Conservation (phyloP, 495 filamentous ascomycete genomes). For the Penicillium cosmopolitanum region DNA sequence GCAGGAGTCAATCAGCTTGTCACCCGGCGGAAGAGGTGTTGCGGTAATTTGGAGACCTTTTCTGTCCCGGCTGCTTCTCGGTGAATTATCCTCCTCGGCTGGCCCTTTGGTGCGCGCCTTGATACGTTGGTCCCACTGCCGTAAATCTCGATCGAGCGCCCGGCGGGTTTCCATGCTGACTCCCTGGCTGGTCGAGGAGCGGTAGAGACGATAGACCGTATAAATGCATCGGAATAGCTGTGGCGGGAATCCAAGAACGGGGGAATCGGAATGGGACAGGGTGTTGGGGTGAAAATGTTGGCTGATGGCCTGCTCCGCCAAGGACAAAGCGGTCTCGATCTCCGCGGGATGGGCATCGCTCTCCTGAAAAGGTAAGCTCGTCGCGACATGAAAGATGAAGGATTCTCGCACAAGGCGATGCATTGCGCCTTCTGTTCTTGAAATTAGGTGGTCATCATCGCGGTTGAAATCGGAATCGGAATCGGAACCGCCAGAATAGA, state of each 20-base stretch:
- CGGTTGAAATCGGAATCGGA: too few species aligned
- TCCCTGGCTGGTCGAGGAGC: not conserved
- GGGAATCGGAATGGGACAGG: constrained; percentile 14
- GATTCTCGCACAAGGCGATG: constrained; percentile 25
- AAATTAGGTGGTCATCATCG: not conserved
- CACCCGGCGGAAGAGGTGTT: too few species aligned
- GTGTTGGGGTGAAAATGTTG: constrained; percentile 9
- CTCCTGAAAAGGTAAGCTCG: constrained; percentile 29
- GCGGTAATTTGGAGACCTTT: not conserved
- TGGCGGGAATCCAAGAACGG: constrained; percentile 25
- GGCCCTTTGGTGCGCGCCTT: not conserved
- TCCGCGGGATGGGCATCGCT: not conserved
- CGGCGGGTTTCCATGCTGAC: constrained; percentile 1
- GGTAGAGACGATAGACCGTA: constrained; percentile 20
- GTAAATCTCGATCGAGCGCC: constrained; percentile 10
- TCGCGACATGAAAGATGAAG: constrained; percentile 32
- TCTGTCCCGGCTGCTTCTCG: not conserved
- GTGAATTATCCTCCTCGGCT: not conserved
- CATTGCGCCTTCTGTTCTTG: constrained; percentile 13
- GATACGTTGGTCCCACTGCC: constrained; percentile 7
- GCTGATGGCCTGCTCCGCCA: constrained; percentile 21
- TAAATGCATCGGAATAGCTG: constrained; percentile 22
- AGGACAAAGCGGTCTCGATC: constrained; percentile 21
- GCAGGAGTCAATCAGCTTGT: not conserved
- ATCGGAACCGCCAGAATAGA: constrained; percentile 4